phyloP scores from a whole-genome alignment of 148 eudicot genomes.

The Arbutus unedo region DNA sequence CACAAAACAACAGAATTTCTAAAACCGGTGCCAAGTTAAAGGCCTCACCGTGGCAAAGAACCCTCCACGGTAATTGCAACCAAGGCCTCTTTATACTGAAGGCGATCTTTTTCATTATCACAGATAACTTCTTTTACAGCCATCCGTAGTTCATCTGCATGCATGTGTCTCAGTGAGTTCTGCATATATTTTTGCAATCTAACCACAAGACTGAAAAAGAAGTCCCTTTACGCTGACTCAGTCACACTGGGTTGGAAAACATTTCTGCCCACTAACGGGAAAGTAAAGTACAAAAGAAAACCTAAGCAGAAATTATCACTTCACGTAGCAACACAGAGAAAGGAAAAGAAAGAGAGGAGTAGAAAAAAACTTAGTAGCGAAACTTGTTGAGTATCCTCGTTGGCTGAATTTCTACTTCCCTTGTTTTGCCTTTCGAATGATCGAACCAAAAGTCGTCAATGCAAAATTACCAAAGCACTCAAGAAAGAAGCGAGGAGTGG shows the following conservation, averaged over 20 bases:
- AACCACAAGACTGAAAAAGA: background rate
- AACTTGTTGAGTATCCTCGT: background rate
- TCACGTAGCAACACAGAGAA: background rate
- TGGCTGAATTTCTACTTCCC: background rate
- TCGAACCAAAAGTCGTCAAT: background rate
- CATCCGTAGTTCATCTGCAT: constrained; percentile 78
- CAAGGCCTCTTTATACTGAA: constrained; percentile 68
- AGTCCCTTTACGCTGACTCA: background rate
- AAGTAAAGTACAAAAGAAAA: background rate
- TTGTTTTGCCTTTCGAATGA: background rate
- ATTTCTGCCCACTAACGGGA: background rate
- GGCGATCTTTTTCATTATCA: constrained; percentile 55
- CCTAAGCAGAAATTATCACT: background rate
- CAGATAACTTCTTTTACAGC: constrained; percentile 94
- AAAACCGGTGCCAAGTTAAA: background rate
- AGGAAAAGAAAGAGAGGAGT: background rate
- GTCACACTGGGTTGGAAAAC: background rate
- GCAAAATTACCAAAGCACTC: background rate
- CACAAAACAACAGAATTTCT: constrained; percentile 3
- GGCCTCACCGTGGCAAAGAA: constrained; percentile 66
- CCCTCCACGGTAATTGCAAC: constrained; percentile 88
- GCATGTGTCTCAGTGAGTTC: background rate
- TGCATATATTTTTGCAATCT: background rate
- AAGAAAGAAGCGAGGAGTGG: background rate
- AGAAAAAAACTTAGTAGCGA: background rate